phyloP scores from a whole-genome alignment of 352 stramenopile species.

The Phytophthora sansomeana region DNA sequence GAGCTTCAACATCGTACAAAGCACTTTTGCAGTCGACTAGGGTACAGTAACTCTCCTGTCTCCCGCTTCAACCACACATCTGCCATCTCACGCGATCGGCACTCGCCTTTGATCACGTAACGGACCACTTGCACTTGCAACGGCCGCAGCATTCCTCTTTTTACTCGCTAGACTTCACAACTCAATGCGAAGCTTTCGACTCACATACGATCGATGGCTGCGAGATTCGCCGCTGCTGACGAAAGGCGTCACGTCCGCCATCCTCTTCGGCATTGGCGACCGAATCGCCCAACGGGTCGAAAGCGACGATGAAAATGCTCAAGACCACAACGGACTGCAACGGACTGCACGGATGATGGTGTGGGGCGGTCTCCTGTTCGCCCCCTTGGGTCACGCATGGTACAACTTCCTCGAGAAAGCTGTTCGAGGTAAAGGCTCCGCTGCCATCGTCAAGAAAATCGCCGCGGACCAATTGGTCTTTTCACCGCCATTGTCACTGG shows the following conservation, averaged over 20 bases:
- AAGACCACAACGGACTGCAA: conserved; percentile 29
- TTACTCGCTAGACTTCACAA: conserved; percentile 1
- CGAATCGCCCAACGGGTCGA: conserved; percentile 65
- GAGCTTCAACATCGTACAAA: conserved; percentile 24
- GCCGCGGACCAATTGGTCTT: conserved; percentile 49
- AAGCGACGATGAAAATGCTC: conserved; percentile 2
- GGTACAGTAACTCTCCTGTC: conserved; percentile 1
- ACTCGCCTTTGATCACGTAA: conserved; percentile 24
- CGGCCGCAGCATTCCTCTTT: conserved; percentile 22
- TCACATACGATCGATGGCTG: conserved; percentile 66
- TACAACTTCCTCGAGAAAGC: conserved; percentile 87
- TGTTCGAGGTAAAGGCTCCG: conserved; percentile 33
- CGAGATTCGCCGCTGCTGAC: conserved; percentile 62
- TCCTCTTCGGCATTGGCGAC: conserved; percentile 77
- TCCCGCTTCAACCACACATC: conserved; percentile 39
- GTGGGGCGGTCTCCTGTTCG: conserved; percentile 90
- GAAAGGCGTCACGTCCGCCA: conserved; percentile 71
- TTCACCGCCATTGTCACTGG: conserved; percentile 38
- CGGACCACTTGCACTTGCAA: background rate
- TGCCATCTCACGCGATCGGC: conserved; percentile 9
- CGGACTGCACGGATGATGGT: conserved; percentile 75
- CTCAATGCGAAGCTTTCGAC: conserved; percentile 51
- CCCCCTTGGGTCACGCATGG: conserved; percentile 90
- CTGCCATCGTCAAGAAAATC: conserved; percentile 47
- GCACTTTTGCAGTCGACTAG: conserved; percentile 16